Conservation (phyloP, 441 rosid species). For the Erodium moschatum region DNA sequence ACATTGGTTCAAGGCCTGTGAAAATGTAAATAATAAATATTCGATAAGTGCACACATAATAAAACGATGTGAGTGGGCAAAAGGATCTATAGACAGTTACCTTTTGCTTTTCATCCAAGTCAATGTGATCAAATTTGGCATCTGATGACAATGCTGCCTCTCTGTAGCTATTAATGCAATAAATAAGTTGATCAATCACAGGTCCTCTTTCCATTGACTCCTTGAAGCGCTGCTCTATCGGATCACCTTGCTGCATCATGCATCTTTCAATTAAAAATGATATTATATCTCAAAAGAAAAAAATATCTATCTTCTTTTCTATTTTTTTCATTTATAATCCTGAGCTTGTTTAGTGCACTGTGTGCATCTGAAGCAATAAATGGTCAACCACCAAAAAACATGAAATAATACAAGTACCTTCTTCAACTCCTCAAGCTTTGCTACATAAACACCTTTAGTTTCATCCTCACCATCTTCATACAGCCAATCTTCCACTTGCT, state of each 20-base stretch:
- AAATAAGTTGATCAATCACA: conserved; percentile 57
- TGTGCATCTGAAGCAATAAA: not conserved
- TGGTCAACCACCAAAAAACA: not conserved
- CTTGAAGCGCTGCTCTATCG: conserved; percentile 69
- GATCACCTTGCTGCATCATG: conserved; percentile 66
- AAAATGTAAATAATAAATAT: not conserved
- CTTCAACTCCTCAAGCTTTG: conserved; percentile 90
- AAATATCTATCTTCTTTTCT: no score
- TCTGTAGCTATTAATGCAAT: conserved; percentile 72
- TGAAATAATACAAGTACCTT: conserved; percentile 38
- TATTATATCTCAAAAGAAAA: no score
- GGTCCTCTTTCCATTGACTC: conserved; percentile 60
- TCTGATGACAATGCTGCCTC: conserved; percentile 77
- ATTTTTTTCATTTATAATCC: no score
- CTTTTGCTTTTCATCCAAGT: conserved; percentile 73
- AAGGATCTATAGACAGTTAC: conserved; percentile 25
- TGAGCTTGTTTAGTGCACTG: no score
- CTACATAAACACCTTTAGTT: conserved; percentile 85
- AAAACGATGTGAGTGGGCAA: not conserved
- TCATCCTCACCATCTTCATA: conserved; percentile 98
- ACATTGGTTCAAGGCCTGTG: conserved; percentile 73
- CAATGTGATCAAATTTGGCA: conserved; percentile 88
- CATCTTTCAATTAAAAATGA: not conserved
- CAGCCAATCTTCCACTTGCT: conserved; percentile 88
- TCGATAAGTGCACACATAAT: not conserved